Percentiles rank a stretch among this genome's conserved stretches.
These are phyloP conservation scores for Talaromyces sp. DNA, from an alignment of 2,329 filamentous ascomycete genomes.

Conservation along the genomic window DNA sequence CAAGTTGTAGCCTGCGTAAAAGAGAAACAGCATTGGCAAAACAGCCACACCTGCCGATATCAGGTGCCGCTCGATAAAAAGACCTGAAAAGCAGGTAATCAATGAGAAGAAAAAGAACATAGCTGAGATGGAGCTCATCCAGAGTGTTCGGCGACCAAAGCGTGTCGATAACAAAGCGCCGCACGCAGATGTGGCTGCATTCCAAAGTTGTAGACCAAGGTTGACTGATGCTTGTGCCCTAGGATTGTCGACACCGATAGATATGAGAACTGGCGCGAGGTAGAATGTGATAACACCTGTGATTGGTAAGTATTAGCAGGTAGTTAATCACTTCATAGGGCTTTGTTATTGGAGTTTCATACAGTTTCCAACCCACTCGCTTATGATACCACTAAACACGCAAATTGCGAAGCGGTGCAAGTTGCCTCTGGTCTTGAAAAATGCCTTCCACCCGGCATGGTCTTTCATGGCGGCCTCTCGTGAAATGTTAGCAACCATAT, in stretches of 20 bases:
- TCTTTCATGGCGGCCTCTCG: constrained; percentile 47
- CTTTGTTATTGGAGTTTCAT: constrained; percentile 27
- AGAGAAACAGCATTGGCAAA: constrained; percentile 22
- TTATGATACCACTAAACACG: constrained; percentile 26
- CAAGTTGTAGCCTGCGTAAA: constrained; percentile 27
- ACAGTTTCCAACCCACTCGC: constrained; percentile 64
- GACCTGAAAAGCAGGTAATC: constrained; percentile 18
- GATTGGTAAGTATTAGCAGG: neutral
- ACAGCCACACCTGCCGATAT: constrained; percentile 20
- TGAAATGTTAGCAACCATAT: constrained; percentile 39
- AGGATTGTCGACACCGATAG: constrained; percentile 26
- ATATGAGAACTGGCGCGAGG: constrained; percentile 31
- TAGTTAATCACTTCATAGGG: neutral
- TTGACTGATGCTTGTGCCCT: constrained; percentile 24
- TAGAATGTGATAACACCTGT: constrained; percentile 30
- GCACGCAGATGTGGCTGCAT: constrained; percentile 18
- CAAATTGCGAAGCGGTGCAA: constrained; percentile 37
- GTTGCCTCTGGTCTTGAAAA: constrained; percentile 44
- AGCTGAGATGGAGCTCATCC: constrained; percentile 40
- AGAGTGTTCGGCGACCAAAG: constrained; percentile 55
- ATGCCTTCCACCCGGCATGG: constrained; percentile 50
- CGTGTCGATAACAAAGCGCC: constrained; percentile 51
- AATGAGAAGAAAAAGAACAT: constrained; percentile 21
- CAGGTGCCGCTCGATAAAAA: constrained; percentile 18
- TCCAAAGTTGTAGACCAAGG: constrained; percentile 19